Conservation (phyloP, 495 filamentous ascomycete species). For the Penicillium atrosanguineum region DNA sequence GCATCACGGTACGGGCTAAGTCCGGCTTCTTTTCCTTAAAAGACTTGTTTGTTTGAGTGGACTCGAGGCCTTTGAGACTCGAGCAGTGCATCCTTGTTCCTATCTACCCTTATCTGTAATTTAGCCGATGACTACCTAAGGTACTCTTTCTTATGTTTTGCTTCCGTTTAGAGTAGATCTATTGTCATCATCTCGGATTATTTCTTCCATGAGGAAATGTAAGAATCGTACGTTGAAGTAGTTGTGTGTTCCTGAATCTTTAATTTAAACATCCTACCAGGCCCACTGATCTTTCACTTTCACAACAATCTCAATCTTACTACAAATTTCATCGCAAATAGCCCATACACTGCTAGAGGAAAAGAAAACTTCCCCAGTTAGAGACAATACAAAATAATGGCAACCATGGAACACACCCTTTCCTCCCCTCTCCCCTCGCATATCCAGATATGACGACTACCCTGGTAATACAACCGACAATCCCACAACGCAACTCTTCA, state of each 20-base stretch:
- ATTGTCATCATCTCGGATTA: constrained; percentile 16
- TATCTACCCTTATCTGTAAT: constrained; percentile 34
- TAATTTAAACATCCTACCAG: neutral
- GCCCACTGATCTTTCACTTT: neutral
- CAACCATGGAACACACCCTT: neutral
- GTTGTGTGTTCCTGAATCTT: neutral
- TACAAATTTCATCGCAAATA: neutral
- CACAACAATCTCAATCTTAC: neutral
- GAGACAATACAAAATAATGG: neutral
- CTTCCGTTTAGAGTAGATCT: constrained; percentile 29
- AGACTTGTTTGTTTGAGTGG: constrained; percentile 11
- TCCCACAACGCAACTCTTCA: neutral
- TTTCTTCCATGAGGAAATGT: neutral
- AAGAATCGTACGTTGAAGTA: neutral
- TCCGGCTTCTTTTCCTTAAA: constrained; percentile 10
- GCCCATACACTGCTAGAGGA: neutral
- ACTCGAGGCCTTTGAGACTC: constrained; percentile 4
- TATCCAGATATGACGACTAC: neutral
- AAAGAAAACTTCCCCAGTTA: neutral
- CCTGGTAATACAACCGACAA: neutral
- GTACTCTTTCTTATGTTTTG: constrained; percentile 17
- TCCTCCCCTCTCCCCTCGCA: too few relatives aligned
- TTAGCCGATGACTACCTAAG: constrained; percentile 32
- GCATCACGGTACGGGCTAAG: constrained; percentile 1
- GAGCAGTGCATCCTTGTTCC: constrained; percentile 19